Conservation (phyloP, 2,329 filamentous ascomycete species). For the Phialophora verrucosa region DNA sequence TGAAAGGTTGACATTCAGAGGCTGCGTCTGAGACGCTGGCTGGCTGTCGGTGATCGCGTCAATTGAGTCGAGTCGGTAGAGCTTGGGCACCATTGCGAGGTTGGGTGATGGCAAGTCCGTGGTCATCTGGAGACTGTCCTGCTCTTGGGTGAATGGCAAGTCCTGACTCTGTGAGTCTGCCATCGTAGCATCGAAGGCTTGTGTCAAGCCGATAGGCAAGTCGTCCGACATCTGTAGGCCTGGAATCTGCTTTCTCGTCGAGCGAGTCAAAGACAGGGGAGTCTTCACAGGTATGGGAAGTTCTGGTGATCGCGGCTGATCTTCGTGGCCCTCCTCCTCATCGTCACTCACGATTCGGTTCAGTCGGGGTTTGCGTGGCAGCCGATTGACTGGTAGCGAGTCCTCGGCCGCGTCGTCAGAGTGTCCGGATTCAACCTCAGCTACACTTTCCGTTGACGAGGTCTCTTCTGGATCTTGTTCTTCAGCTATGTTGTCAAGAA, state of each 20-base stretch:
- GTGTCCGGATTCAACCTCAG: conserved; percentile 37
- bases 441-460: conserved; percentile 37
- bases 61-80: conserved; percentile 65
- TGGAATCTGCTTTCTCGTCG: conserved; percentile 73
- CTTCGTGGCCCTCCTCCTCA: conserved; percentile 59
- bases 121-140: conserved; percentile 59
- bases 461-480: conserved; percentile 51
- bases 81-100: conserved; percentile 60
- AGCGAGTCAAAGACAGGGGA: conserved; percentile 70
- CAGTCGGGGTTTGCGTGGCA: conserved; percentile 56
- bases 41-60: conserved; percentile 66
- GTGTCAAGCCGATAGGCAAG: conserved; percentile 72
- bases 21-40: conserved; percentile 48
- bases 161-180: conserved; percentile 58
- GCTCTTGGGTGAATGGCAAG: conserved; percentile 45
- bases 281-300: conserved; percentile 44
- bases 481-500: conserved; percentile 45
- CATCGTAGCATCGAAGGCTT: conserved; percentile 91
- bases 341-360: conserved; percentile 70
- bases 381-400: conserved; percentile 38
- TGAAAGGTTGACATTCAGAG: conserved; percentile 58
- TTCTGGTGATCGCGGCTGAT: conserved; percentile 32
- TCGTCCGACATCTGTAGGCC: conserved; percentile 61
- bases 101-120: conserved; percentile 59
- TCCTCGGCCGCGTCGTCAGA: conserved; percentile 51